Evolutionary conservation across 176 grass and related monocot species (phyloP), one percentile per base, ranked within the genome.

Genomic region (Urochloa ruziziensis): DNA sequence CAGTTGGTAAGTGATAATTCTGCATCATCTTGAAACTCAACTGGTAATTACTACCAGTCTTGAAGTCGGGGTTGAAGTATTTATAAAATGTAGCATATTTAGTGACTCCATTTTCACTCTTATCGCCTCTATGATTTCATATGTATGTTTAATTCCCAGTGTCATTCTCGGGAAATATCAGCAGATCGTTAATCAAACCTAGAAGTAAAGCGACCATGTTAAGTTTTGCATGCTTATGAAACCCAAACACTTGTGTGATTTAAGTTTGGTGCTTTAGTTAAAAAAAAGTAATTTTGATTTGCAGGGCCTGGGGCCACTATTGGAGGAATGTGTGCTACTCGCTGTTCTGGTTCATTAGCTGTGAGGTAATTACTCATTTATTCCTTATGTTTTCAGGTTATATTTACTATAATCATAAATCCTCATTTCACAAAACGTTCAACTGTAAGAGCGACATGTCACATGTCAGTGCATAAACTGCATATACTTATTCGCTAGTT

Each of bases 281-380:
- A 80, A 83, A 18, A 43, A 51, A 47, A 13, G 10, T 54, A 79
- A 67, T 49, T 82, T 78, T 88, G 74, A 62, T 80, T 81, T 93
- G 79, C 89, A 98, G 96, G 96, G 21, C 96, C 96, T 81, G 96
- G 96, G 43, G 96, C 96, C 51, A 96, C 96, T 53, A 96, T 96
- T 73, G 96, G 96, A 67, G 96, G 96, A 87, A 98, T 98, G 96
- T 96, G 93, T 83, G 93, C 96, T 80, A 98, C 96, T 27, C 89
- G 91, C 36, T 98, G 93, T 79, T 98, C 96, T 81, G 96, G 96
- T 85, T 98, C 96, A 79, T 91, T 98, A 79, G 96, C 96, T 93
- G 93, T 95, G 74, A 98, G 96, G 96, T 98, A 95, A 74, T 93
- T 88, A 42, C 81, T 72, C 35, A 52, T 11, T 90, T 86, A 42